phyloP scores from a whole-genome alignment of 2,329 filamentous ascomycete genomes.

The Ophiocordyceps polyrhachis-furcata region DNA sequence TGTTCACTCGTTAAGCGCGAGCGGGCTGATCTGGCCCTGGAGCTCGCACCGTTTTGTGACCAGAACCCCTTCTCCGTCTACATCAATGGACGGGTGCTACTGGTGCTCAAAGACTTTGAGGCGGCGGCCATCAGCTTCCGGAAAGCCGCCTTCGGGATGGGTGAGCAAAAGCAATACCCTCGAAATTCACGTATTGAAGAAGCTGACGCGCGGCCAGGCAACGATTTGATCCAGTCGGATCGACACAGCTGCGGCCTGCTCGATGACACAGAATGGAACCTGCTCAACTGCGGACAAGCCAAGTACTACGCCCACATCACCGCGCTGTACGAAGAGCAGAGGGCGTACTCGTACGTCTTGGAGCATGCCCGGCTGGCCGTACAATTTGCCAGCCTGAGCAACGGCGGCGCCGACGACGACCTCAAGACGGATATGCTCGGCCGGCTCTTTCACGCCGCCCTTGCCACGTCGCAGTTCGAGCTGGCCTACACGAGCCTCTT shows the following conservation, averaged over 20 bases:
- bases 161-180: slow-evolving; percentile 30
- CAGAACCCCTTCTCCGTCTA: slow-evolving; percentile 53
- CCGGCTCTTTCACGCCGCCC: slow-evolving; percentile 65
- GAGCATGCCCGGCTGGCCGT: slow-evolving; percentile 67
- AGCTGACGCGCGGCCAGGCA: slow-evolving; percentile 15
- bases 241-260: slow-evolving; percentile 48
- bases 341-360: slow-evolving; percentile 61
- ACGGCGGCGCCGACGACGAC: slow-evolving; percentile 12
- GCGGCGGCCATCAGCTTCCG: slow-evolving; percentile 60
- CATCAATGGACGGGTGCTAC: slow-evolving; percentile 61
- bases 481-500: slow-evolving; percentile 65
- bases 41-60: slow-evolving; percentile 36
- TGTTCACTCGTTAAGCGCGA: slow-evolving; percentile 41
- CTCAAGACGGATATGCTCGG: slow-evolving; percentile 56
- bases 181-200: neutral
- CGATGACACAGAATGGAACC: slow-evolving; percentile 53
- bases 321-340: slow-evolving; percentile 59
- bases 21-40: slow-evolving; percentile 38
- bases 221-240: slow-evolving; percentile 25
- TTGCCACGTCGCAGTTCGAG: slow-evolving; percentile 63
- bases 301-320: slow-evolving; percentile 80
- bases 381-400: slow-evolving; percentile 30
- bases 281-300: slow-evolving; percentile 53
- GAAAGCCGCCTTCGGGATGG: slow-evolving; percentile 65
- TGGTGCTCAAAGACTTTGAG: slow-evolving; percentile 56